phyloP scores from a whole-genome alignment of 192 early-diverging fungal genomes.

The Geranomyces variabilis region DNA sequence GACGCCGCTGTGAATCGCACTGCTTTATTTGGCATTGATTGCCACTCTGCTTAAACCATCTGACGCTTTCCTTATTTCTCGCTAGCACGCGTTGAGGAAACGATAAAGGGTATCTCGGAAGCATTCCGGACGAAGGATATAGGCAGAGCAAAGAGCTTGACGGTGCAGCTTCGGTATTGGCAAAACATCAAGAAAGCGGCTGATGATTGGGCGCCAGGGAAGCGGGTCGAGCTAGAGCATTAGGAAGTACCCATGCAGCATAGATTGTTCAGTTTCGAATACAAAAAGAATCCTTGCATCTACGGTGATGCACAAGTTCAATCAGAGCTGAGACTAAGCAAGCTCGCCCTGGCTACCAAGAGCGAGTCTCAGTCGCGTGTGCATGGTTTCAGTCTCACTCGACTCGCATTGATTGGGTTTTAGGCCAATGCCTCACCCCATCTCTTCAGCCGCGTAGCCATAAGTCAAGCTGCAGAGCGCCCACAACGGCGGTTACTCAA shows the following conservation, averaged over 20 bases:
- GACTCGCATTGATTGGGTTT: too few species aligned
- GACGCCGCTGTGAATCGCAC: not conserved
- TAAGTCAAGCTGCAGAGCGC: too few species aligned
- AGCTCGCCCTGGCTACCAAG: too few species aligned
- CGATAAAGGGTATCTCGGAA: slow-evolving; percentile 44
- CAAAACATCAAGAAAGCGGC: slow-evolving; percentile 59
- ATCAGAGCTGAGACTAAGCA: too few species aligned
- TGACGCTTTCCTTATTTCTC: not conserved
- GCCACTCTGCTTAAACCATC: too few species aligned
- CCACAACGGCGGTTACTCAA: too few species aligned
- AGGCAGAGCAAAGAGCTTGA: slow-evolving; percentile 61
- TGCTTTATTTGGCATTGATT: not conserved
- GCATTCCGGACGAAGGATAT: slow-evolving; percentile 63
- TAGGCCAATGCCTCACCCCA: too few species aligned
- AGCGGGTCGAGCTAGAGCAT: slow-evolving; percentile 57
- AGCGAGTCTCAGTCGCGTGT: too few species aligned
- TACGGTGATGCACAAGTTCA: too few species aligned
- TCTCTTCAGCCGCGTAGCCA: too few species aligned
- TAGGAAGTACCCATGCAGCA: slow-evolving; percentile 9
- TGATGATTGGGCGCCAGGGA: slow-evolving; percentile 60
- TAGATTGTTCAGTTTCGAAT: not conserved
- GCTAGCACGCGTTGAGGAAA: slow-evolving; percentile 54
- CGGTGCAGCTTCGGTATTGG: slow-evolving; percentile 81
- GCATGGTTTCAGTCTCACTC: too few species aligned
- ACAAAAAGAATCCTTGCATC: not conserved